These are phyloP conservation scores for Arthroderma sp. DNA, from an alignment of 2,329 filamentous ascomycete genomes.

Conservation along the genomic window DNA sequence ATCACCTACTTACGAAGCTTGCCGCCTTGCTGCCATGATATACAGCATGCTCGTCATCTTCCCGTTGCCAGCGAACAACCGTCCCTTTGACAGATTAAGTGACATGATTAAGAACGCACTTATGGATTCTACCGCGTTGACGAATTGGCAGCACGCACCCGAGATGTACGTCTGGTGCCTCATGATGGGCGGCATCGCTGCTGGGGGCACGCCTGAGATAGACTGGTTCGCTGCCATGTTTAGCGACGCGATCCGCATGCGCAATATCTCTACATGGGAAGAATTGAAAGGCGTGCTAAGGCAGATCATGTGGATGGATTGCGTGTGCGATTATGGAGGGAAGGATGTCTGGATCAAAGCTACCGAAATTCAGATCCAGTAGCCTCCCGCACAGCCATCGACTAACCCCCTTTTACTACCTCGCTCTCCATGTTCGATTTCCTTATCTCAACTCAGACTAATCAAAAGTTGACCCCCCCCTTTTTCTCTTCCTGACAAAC, in stretches of 20 bases:
- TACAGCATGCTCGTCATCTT: conserved; percentile 28
- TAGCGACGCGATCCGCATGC: conserved; percentile 10
- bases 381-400: too few species aligned
- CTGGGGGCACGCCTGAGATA: conserved; percentile 18
- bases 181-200: conserved; percentile 26
- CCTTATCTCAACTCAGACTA: too few species aligned
- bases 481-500: too few species aligned
- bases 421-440: too few species aligned
- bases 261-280: conserved; percentile 15
- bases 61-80: conserved; percentile 26
- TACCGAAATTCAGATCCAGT: neutral
- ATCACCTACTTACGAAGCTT: conserved; percentile 21
- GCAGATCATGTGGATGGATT: conserved; percentile 24
- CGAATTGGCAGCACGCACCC: conserved; percentile 14
- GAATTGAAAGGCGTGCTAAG: conserved; percentile 16
- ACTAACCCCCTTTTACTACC: too few species aligned
- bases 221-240: conserved; percentile 22
- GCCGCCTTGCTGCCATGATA: conserved; percentile 23
- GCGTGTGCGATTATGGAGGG: conserved; percentile 22
- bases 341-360: conserved; percentile 18
- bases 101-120: conserved; percentile 17
- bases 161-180: conserved; percentile 24
- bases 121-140: conserved; percentile 11
- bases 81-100: conserved; percentile 21
- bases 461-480: too few species aligned